Evolutionary conservation across 164 flowering plant genomes (phyloP).

Genomic region (Macadamia tetraphylla): DNA sequence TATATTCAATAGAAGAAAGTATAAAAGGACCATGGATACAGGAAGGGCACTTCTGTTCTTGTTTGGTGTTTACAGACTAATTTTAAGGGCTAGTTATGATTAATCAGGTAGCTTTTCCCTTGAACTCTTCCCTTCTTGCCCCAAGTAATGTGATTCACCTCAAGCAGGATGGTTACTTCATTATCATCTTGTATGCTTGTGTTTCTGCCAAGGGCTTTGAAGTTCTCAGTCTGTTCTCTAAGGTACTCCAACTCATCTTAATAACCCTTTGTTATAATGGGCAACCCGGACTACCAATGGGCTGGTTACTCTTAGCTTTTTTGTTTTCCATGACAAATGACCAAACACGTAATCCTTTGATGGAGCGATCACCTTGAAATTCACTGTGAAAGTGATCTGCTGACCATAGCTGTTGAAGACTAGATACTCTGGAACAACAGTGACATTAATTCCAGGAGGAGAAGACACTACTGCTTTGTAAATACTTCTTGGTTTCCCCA

Average conservation of each 20-base stretch:
- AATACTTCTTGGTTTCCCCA: conserved; percentile 42
- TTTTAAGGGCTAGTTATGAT: background rate
- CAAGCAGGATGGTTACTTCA: background rate
- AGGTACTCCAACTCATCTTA: background rate
- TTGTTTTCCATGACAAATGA: conserved; percentile 51
- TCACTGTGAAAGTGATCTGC: conserved; percentile 53
- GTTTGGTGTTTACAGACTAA: background rate
- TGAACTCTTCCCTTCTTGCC: background rate
- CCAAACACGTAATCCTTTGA: conserved; percentile 32
- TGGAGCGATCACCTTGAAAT: background rate
- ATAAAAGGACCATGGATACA: background rate
- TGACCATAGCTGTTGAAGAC: conserved; percentile 43
- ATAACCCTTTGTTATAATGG: conserved; percentile 15
- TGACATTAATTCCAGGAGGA: conserved; percentile 52
- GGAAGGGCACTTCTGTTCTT: background rate
- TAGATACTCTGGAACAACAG: conserved; percentile 43
- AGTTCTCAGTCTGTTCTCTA: background rate
- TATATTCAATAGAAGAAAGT: background rate
- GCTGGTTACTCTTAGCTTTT: conserved; percentile 36
- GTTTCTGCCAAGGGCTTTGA: background rate
- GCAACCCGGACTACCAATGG: conserved; percentile 50
- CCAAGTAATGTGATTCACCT: background rate
- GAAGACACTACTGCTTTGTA: conserved; percentile 44
- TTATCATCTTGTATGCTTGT: background rate
- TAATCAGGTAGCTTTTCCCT: background rate